These are phyloP conservation scores for Phaeoacremonium minimum DNA, from an alignment of 2,329 filamentous ascomycete genomes.

Conservation along the genomic window DNA sequence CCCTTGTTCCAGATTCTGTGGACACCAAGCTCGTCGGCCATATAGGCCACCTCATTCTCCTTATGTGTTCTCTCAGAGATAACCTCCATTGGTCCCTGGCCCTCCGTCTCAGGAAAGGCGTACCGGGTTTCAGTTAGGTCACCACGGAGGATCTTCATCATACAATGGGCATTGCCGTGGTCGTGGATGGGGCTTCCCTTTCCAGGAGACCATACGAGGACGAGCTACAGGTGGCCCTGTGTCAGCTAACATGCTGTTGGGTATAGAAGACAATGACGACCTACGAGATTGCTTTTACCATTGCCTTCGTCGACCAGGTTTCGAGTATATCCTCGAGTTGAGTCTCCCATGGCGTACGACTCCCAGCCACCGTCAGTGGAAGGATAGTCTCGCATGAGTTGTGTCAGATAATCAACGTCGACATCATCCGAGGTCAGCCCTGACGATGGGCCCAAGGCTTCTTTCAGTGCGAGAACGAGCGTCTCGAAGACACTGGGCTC, in stretches of 20 bases:
- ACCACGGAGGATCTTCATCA: conserved; percentile 86
- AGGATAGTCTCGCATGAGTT: conserved; percentile 70
- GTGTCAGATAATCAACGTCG: conserved; percentile 65
- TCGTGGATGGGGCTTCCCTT: conserved; percentile 85
- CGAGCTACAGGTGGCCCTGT: conserved; percentile 50
- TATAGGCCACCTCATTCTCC: conserved; percentile 78
- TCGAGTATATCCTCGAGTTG: conserved; percentile 70
- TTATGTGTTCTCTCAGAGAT: conserved; percentile 65
- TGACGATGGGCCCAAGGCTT: conserved; percentile 72
- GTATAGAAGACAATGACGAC: conserved; percentile 10
- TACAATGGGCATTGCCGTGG: conserved; percentile 81
- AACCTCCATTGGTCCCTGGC: conserved; percentile 51
- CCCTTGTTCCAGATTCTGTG: conserved; percentile 78
- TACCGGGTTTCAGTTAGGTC: conserved; percentile 78
- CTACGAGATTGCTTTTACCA: conserved; percentile 50
- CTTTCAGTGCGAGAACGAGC: conserved; percentile 70
- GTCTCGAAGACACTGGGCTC: conserved; percentile 55
- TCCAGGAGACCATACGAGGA: conserved; percentile 85
- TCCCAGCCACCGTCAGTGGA: conserved; percentile 69
- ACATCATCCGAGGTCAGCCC: conserved; percentile 80
- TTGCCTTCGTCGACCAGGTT: conserved; percentile 91
- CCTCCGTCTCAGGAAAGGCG: conserved; percentile 57
- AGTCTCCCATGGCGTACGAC: conserved; percentile 70
- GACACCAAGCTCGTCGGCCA: conserved; percentile 84
- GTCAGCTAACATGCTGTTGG: conserved; percentile 10